Base-by-base conservation (phyloP, 768 basidiomycete genomes). In the Pleurotus giganteus region DNA sequence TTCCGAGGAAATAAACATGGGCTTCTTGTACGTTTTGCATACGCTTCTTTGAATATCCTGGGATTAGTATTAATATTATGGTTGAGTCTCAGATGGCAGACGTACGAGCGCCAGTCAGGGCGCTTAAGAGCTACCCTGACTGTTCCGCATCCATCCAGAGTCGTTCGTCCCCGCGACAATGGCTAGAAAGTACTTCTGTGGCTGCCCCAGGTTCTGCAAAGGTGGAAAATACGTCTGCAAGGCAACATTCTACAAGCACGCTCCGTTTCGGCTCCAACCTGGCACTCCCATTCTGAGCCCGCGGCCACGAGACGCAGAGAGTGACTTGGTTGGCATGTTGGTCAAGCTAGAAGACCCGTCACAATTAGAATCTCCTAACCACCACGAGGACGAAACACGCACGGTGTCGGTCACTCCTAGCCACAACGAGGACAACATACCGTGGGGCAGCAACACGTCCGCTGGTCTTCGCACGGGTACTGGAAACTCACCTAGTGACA, bases 171-270 rank as follows among this genome's bases (percentile, higher is more conserved):
- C 26, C 28, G 17, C 34, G 19, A 51, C 23, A 23, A 51, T 51
- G 31, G 8, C 49, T 15, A 28, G 34, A 34, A 51, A 37, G 49
- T 51, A 51, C 49, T 51, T 36, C 37, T 51, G 49, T 19, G 32
- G 37, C 34, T 51, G 49, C 32, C 11, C 49, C 13, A 6, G 49
- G 17, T 51, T 51, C 49, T 51, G 49, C 49, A 51, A 51, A 17
- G 34, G 49, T 32, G 49, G 49, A 13, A 51, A 37, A 37, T 23
- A 51, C 34, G 49, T 51, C 49, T 36, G 49, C 49, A 51, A 37
- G 34, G 49, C 49, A 11, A 51, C 49, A 5, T 51, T 51, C 21
- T 51, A 51, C 34, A 37, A 34, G 19, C 49, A 51, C 19, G 49
- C 49, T 24, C 49, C 49, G 2, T 28, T 51, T 51, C 31, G 49